Conservation (phyloP, 345 rosid genomes). For the Melaleuca alternifolia region DNA sequence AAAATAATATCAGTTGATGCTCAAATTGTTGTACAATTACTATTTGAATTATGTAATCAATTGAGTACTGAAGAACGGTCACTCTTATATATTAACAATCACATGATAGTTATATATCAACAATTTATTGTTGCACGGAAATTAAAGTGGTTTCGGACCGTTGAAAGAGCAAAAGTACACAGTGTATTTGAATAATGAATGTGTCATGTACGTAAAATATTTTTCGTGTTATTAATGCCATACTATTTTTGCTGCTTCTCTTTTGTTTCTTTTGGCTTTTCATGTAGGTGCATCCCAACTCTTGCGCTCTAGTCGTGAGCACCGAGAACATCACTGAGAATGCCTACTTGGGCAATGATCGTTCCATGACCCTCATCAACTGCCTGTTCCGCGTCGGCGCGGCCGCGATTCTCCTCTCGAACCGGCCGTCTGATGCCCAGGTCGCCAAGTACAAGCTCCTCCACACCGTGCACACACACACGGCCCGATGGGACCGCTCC, state of each 20-base stretch:
- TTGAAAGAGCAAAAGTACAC: background rate
- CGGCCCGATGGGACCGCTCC: conserved; percentile 7
- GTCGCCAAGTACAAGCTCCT: conserved; percentile 9
- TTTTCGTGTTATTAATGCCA: background rate
- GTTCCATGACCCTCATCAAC: conserved; percentile 21
- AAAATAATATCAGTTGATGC: too few species aligned
- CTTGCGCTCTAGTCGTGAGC: conserved; percentile 17
- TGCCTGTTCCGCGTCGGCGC: conserved; percentile 19
- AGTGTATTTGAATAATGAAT: background rate
- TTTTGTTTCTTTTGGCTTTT: background rate
- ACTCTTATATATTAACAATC: too few species aligned
- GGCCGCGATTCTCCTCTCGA: conserved; percentile 18
- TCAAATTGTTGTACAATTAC: too few species aligned
- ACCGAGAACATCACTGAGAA: conserved; percentile 9
- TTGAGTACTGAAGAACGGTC: too few species aligned
- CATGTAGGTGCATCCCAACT: conserved; percentile 1
- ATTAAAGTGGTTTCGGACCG: background rate
- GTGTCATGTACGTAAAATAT: background rate
- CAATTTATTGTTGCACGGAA: background rate
- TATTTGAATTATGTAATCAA: too few species aligned
- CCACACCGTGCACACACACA: conserved; percentile 12
- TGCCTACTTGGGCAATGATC: conserved; percentile 15
- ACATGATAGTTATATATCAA: too few species aligned
- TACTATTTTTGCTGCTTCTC: background rate
- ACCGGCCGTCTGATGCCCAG: background rate